phyloP scores from a whole-genome alignment of 768 basidiomycete species.

The Auricularia sp. region DNA sequence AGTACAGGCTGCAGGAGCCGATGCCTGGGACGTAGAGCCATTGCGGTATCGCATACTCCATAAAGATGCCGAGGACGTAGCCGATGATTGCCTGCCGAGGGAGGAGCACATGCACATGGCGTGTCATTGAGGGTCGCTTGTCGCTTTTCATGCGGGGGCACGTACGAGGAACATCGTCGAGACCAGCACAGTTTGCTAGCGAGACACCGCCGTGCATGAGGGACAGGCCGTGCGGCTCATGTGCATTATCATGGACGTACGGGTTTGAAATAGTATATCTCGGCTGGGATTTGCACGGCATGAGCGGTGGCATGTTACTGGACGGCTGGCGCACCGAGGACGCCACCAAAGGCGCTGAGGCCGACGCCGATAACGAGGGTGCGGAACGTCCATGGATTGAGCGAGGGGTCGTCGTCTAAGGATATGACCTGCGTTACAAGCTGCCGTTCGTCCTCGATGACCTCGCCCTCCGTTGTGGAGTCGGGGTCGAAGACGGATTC shows the following conservation, averaged over 20 bases:
- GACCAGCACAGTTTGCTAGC: slow-evolving; percentile 41
- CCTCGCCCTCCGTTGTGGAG: slow-evolving; percentile 18
- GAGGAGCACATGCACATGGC: background rate
- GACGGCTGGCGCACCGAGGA: slow-evolving; percentile 19
- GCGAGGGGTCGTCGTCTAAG: slow-evolving; percentile 35
- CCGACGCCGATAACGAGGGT: slow-evolving; percentile 47
- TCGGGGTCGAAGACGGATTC: slow-evolving; percentile 20
- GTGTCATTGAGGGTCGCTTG: background rate
- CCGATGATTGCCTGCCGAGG: slow-evolving; percentile 30
- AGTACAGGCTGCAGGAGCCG: slow-evolving; percentile 12
- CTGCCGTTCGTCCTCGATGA: slow-evolving; percentile 36
- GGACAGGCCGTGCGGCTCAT: background rate
- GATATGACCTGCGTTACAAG: slow-evolving; percentile 39
- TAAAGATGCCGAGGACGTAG: slow-evolving; percentile 37
- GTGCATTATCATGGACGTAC: slow-evolving; percentile 18
- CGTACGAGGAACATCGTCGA: slow-evolving; percentile 40
- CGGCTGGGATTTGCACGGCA: slow-evolving; percentile 28
- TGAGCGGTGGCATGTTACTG: slow-evolving; percentile 20
- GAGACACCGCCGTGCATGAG: background rate
- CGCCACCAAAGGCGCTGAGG: slow-evolving; percentile 44
- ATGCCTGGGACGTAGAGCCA: slow-evolving; percentile 27
- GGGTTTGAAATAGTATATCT: slow-evolving; percentile 56
- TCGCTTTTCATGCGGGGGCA: background rate
- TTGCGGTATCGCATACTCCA: slow-evolving; percentile 39
- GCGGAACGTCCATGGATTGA: slow-evolving; percentile 43